Evolutionary conservation across 257 asterid species (phyloP).

Genomic region (Primulina eburnea): DNA sequence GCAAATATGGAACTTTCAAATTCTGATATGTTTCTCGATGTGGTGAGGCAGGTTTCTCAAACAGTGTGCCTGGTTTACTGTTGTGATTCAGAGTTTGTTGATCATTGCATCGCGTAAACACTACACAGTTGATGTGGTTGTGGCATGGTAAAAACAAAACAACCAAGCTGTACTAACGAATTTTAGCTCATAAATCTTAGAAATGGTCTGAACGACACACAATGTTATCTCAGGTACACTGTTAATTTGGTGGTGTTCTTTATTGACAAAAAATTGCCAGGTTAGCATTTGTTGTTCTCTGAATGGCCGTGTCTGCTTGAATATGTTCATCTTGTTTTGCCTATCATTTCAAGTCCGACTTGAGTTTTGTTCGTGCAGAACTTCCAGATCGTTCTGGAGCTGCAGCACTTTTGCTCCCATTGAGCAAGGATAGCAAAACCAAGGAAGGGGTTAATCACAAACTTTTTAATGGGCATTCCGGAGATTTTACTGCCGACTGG

Average conservation of each 20-base stretch:
- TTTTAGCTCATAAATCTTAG: background rate
- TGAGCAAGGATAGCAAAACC: conserved; percentile 67
- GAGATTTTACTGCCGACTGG: conserved; percentile 45
- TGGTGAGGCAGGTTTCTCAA: conserved; percentile 57
- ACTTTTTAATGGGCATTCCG: conserved; percentile 43
- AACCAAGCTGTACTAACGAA: too few species aligned
- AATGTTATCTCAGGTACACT: conserved; percentile 61
- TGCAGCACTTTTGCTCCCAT: conserved; percentile 48
- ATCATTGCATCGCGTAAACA: conserved; percentile 93
- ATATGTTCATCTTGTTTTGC: too few species aligned
- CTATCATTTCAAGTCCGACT: too few species aligned
- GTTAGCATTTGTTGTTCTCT: conserved; percentile 29
- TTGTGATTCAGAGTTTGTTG: conserved; percentile 78
- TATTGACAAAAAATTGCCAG: conserved; percentile 79
- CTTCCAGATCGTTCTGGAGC: conserved; percentile 70
- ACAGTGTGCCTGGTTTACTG: conserved; percentile 70
- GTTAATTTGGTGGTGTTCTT: conserved; percentile 85
- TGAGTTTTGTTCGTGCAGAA: conserved; percentile 40
- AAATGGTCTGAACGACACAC: background rate
- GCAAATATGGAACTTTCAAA: too few species aligned
- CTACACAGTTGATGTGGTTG: conserved; percentile 88
- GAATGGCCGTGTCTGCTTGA: too few species aligned
- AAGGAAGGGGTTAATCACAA: conserved; percentile 59
- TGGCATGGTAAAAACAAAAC: conserved; percentile 65
- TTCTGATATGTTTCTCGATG: conserved; percentile 8